Evolutionary conservation across 192 early-diverging fungal species (phyloP).

Genomic region (Helicostylum pulchrum): DNA sequence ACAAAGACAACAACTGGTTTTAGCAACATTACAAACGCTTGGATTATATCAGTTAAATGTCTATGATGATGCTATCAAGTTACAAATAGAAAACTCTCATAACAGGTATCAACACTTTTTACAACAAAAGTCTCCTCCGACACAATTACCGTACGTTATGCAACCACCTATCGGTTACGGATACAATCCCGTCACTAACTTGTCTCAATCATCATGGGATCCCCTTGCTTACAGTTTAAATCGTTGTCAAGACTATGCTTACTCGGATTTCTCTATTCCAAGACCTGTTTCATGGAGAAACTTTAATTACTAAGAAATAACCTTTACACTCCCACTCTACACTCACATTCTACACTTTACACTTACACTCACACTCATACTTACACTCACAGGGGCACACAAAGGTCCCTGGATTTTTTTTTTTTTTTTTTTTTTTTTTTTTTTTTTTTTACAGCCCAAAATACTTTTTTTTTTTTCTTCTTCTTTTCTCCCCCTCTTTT

Average conservation of each 20-base stretch:
- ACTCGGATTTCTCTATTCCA: neutral
- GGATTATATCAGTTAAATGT: slow-evolving; percentile 12
- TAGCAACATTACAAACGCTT: slow-evolving; percentile 10
- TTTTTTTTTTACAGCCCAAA: no score
- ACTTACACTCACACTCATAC: no score
- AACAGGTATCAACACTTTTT: slow-evolving; percentile 8
- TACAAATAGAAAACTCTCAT: slow-evolving; percentile 1
- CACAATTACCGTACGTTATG: slow-evolving; percentile 8
- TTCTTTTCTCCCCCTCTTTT: no score
- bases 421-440: no score
- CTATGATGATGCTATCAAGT: neutral
- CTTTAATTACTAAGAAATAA: neutral
- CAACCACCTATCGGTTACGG: slow-evolving; percentile 10
- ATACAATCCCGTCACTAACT: slow-evolving; percentile 12
- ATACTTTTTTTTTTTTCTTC: no score
- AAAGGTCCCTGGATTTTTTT: no score
- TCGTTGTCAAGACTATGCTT: slow-evolving; percentile 3
- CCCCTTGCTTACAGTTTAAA: slow-evolving; percentile 9
- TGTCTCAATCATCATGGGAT: slow-evolving; percentile 18
- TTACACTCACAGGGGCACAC: no score
- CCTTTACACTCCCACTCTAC: no score
- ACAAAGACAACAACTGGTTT: slow-evolving; percentile 6
- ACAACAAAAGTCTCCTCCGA: neutral
- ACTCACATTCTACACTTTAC: no score
- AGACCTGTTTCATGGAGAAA: slow-evolving; percentile 9